Evolutionary conservation across 2,329 filamentous ascomycete genomes (phyloP), one percentile per base, ranked within the genome.

Genomic region (Aspergillus amoenus): DNA sequence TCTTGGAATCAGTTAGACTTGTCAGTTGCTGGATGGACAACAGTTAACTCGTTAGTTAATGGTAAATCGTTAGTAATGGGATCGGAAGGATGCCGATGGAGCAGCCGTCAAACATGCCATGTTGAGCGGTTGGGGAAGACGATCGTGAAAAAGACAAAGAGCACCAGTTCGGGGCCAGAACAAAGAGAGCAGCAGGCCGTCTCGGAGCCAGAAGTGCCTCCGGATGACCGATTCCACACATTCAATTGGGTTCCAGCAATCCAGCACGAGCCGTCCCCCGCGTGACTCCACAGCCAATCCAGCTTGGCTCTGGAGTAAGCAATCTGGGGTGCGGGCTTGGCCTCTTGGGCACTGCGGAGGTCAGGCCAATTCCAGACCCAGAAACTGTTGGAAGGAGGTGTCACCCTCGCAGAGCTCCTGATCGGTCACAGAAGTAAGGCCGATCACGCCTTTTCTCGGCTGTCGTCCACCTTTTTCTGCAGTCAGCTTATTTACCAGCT

Each of bases 341-440:
- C 21, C 21, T 41, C 49, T 49, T 52, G 49, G 48, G 37, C 15
- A 52, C 32, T 37, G 53, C 32, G 54, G 54, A 34, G 47, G 32
- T 24, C 27, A 40, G 18, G 43, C 17, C 12, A 40, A 18, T 48
- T 45, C 21, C 40, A 46, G 39, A 41, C 9, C 7, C 9, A 9
- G 27, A 34, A 32, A 3, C 49, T 46, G 13, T n/a, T 41, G 30
- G 12, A 39, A n/a, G 21, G 32, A 52, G 15, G 41, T n/a, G 32
- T 3, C 18, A 22, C 5, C 11, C 21, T 4, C 6, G 5, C 24
- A 17, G 37, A 30, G 27, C 44, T 43, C 11, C 8, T 42, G 52
- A 39, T 45, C 42, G 53, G 40, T 32, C 40, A 40, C 40, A 43
- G 48, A 50, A 52, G 32, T 34, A 52, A 21, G 12, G 51, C 51